Base-by-base conservation (phyloP, 2,329 filamentous ascomycete genomes). In the Fusarium setosum region DNA sequence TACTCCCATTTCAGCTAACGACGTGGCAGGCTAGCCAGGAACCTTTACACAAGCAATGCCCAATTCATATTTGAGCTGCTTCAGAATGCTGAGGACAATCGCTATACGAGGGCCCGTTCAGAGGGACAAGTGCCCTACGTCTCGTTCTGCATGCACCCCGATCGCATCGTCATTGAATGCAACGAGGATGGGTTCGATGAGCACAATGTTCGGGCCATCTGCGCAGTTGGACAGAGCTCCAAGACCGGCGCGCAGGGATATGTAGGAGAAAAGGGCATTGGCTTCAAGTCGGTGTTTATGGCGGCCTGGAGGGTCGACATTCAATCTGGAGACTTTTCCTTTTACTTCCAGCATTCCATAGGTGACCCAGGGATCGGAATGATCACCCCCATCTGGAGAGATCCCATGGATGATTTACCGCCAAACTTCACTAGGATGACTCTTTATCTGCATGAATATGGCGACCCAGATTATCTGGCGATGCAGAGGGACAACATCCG, bases 281-380 rank as follows among this genome's bases (percentile, higher is more conserved):
- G 65, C 3, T 70, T 70, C 31, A 69, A 69, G 20, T 61, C 65
- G 0, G 61, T 70, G 0, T 65, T 70, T 12, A 63, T 63, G 11
- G 56, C 58, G 1, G 65, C 63, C 3, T 64, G 21, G 1, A 56
- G 23, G 21, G 63, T 69, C 1, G 50, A 61, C 12, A 67, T 70
- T 1, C 63, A 69, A 21, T 69, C 67, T 0, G 63, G 65, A 1
- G n/a, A 57, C 8, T 70, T 58, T 31, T 70, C 60, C 0, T 70
- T 70, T n/a, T 51, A 63, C 15, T 69, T 69, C 17, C 11, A 26
- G 12, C 61, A 67, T n/a, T n/a, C 18, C 42, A 18, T 0, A 66
- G 38, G 6, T 48, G 65, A 62, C 12, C 9, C 57, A 0, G 65
- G 65, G 3, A 23, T 62, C 5, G 67, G 61, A 0, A 68, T 63